A percentile compares a stretch with the other conserved stretches of the same genome.
phyloP scores from a whole-genome alignment of 2,329 filamentous ascomycete species.

The Epichloe bromicola region DNA sequence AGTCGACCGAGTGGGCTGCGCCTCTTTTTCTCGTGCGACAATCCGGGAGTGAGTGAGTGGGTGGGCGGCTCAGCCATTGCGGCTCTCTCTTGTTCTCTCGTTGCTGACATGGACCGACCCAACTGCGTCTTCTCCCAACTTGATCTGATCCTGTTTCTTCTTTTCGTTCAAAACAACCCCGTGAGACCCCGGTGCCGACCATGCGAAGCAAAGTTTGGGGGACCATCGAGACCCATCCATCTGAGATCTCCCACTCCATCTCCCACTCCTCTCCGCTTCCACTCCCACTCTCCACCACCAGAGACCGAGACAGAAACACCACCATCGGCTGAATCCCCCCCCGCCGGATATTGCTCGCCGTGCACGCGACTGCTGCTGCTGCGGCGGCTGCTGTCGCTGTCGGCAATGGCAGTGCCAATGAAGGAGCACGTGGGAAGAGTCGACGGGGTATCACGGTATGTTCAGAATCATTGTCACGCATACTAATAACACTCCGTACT shows the following conservation, averaged over 20 bases:
- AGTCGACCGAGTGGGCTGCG: no score
- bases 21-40: not conserved
- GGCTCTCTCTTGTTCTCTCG: not conserved
- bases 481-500: not conserved
- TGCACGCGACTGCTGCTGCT: not conserved
- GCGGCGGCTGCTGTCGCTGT: not conserved
- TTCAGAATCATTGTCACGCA: not conserved
- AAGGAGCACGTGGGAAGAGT: slow-evolving; percentile 5
- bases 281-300: not conserved
- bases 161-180: not conserved
- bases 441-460: slow-evolving; percentile 5
- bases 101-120: not conserved
- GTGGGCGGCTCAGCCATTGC: not conserved
- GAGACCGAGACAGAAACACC: not conserved
- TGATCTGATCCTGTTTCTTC: not conserved
- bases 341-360: slow-evolving; percentile 1
- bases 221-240: not conserved
- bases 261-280: not conserved
- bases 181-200: not conserved
- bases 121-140: not conserved
- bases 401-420: slow-evolving; percentile 4
- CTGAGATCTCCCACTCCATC: not conserved
- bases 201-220: not conserved
- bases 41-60: not conserved
- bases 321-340: not conserved